phyloP scores from a whole-genome alignment of 352 stramenopile genomes.

The Phytophthora europaea region DNA sequence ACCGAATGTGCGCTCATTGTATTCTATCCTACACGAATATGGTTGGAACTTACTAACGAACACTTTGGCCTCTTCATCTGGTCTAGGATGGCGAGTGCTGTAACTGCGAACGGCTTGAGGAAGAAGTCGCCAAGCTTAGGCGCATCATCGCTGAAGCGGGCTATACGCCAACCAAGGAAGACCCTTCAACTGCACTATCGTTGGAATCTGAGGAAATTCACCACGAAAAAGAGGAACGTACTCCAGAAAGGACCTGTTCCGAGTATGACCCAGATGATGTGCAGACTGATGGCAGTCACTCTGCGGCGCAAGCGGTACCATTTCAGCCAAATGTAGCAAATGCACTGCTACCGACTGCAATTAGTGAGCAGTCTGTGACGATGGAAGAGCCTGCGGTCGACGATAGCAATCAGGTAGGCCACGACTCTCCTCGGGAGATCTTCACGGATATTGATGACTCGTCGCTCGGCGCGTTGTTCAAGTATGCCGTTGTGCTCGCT shows the following conservation, averaged over 20 bases:
- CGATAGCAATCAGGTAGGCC: conserved; percentile 45
- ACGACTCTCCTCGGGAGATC: conserved; percentile 32
- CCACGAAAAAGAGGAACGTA: conserved; percentile 13
- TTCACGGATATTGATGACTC: conserved; percentile 54
- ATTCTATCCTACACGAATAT: not conserved
- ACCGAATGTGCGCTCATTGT: conserved; percentile 10
- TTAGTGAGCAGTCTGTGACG: not conserved
- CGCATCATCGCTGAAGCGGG: conserved; percentile 10
- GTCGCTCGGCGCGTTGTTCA: conserved; percentile 70
- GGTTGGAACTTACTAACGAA: not conserved
- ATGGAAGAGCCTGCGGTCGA: conserved; percentile 20
- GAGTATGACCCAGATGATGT: conserved; percentile 8
- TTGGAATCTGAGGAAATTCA: conserved; percentile 2
- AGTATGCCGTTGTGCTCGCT: conserved; percentile 75
- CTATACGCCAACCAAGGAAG: not conserved
- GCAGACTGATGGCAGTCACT: not conserved
- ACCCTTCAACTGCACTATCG: not conserved
- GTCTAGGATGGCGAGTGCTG: conserved; percentile 18
- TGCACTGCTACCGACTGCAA: not conserved
- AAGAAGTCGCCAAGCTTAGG: conserved; percentile 22
- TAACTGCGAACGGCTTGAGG: conserved; percentile 30
- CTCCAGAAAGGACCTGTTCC: conserved; percentile 19
- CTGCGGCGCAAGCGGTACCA: not conserved
- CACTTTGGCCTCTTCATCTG: not conserved
- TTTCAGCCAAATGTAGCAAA: conserved; percentile 2